Percentiles rank a stretch among this genome's conserved stretches.
These are phyloP conservation scores for Cladorrhinum samala DNA, from an alignment of 495 filamentous ascomycete genomes.

Conservation along the genomic window DNA sequence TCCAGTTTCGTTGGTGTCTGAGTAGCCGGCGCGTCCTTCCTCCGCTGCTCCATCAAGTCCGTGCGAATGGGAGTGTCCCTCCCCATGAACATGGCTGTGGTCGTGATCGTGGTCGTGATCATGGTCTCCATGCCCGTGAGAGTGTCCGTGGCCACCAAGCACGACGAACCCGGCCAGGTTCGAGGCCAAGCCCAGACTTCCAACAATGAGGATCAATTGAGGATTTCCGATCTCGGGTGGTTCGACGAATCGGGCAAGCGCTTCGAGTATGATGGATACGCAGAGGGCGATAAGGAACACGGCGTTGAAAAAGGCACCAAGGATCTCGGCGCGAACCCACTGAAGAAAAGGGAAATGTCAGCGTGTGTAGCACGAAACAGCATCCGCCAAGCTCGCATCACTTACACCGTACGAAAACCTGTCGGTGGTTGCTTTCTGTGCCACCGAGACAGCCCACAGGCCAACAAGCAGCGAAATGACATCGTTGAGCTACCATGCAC, in stretches of 20 bases:
- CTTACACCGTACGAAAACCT: constrained; percentile 90
- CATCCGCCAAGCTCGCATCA: not conserved
- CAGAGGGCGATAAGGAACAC: constrained; percentile 95
- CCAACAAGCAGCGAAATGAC: constrained; percentile 89
- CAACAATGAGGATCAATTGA: constrained; percentile 78
- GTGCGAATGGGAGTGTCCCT: constrained; percentile 34
- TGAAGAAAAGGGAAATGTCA: constrained; percentile 28
- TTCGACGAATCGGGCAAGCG: constrained; percentile 81
- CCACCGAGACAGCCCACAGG: constrained; percentile 89
- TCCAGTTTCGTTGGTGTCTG: constrained; percentile 11
- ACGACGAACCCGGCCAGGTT: constrained; percentile 86
- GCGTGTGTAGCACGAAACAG: not conserved
- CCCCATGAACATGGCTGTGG: constrained; percentile 61
- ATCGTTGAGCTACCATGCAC: constrained; percentile 71
- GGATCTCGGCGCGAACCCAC: constrained; percentile 96
- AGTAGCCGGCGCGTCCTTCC: constrained; percentile 21
- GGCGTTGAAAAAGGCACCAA: constrained; percentile 92
- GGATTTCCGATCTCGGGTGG: constrained; percentile 80
- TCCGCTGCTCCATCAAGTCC: constrained; percentile 28
- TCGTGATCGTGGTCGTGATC: constrained; percentile 43
- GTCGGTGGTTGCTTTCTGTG: constrained; percentile 70
- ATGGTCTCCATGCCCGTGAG: constrained; percentile 57
- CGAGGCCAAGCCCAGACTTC: constrained; percentile 75
- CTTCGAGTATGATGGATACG: constrained; percentile 91
- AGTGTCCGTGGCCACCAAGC: constrained; percentile 89